These are phyloP conservation scores for Aureobasidium sp. DNA, from an alignment of 2,329 filamentous ascomycete genomes.

Conservation along the genomic window DNA sequence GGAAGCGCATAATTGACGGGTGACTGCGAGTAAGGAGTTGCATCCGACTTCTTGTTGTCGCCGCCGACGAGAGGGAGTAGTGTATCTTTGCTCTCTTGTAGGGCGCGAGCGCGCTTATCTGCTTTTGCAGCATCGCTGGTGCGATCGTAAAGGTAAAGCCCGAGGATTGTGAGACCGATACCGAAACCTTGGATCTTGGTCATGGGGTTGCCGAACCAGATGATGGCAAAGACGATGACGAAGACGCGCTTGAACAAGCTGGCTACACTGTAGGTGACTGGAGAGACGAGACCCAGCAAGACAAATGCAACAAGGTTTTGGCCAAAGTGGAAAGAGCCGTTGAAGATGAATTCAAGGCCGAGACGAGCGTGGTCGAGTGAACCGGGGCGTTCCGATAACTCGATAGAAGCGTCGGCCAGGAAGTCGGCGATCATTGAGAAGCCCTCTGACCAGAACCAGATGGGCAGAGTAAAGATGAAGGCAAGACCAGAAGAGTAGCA, in stretches of 20 bases:
- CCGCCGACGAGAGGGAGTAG: slow-evolving; percentile 52
- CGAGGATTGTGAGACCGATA: slow-evolving; percentile 81
- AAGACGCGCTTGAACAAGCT: slow-evolving; percentile 96
- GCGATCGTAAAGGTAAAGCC: slow-evolving; percentile 91
- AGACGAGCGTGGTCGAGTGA: slow-evolving; percentile 56
- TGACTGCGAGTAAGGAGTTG: slow-evolving; percentile 20
- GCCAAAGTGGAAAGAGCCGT: slow-evolving; percentile 91
- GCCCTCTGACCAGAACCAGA: slow-evolving; percentile 92
- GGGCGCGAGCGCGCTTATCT: slow-evolving; percentile 62
- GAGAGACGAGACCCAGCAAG: slow-evolving; percentile 83
- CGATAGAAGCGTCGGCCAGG: slow-evolving; percentile 69
- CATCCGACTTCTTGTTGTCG: slow-evolving; percentile 25
- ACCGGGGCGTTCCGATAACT: slow-evolving; percentile 67
- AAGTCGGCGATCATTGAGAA: slow-evolving; percentile 69
- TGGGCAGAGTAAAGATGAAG: slow-evolving; percentile 76
- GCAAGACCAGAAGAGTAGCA: slow-evolving; percentile 96
- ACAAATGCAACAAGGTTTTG: slow-evolving; percentile 95
- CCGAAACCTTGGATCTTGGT: slow-evolving; percentile 75
- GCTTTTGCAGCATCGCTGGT: slow-evolving; percentile 82
- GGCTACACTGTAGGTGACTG: slow-evolving; percentile 94
- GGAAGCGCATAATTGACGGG: not conserved
- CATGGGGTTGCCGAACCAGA: slow-evolving; percentile 92
- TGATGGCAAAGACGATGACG: slow-evolving; percentile 86
- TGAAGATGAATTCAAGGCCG: slow-evolving; percentile 85
- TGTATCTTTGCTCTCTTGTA: slow-evolving; percentile 52